Percentiles rank a stretch among this genome's conserved stretches.
These are phyloP conservation scores for Saccharata proteae DNA, from an alignment of 2,329 filamentous ascomycete species.

Conservation along the genomic window DNA sequence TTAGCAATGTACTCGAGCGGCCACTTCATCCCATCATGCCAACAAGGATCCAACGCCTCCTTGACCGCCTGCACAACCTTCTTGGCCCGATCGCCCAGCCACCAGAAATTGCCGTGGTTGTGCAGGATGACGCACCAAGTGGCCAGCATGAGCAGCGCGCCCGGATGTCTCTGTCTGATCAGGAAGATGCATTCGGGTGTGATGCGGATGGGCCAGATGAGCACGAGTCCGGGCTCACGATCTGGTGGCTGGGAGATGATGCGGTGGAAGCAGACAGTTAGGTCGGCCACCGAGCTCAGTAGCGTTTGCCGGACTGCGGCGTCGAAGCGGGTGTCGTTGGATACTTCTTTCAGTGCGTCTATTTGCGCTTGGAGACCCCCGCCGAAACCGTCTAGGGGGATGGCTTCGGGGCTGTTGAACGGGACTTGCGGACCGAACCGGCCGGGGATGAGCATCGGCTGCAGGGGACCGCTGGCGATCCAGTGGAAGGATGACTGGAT, in stretches of 20 bases:
- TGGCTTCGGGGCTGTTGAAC: conserved; percentile 2
- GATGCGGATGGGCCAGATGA: conserved; percentile 27
- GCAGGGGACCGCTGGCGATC: conserved; percentile 1
- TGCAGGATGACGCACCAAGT: conserved; percentile 26
- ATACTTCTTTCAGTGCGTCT: conserved; percentile 3
- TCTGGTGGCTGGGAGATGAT: conserved; percentile 11
- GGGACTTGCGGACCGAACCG: conserved; percentile 2
- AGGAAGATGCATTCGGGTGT: conserved; percentile 19
- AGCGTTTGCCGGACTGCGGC: conserved; percentile 5
- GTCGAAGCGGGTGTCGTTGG: conserved; percentile 3
- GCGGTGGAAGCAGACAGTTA: conserved; percentile 5
- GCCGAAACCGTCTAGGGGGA: conserved; percentile 4
- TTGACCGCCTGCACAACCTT: conserved; percentile 5
- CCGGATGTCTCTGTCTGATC: conserved; percentile 20
- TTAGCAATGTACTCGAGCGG: conserved; percentile 8
- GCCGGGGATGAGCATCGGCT: conserved; percentile 5
- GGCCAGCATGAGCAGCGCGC: conserved; percentile 25
- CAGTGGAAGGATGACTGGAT: conserved; percentile 4
- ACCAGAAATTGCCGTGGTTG: conserved; percentile 26
- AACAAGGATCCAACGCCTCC: conserved; percentile 5
- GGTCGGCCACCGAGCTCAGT: conserved; percentile 1
- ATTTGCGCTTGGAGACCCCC: conserved; percentile 6
- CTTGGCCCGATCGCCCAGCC: conserved; percentile 24
- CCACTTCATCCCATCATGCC: conserved; percentile 7
- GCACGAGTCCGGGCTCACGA: conserved; percentile 23